These are phyloP conservation scores for Acanthamoeba triangularis DNA, from an alignment of 208 protist genomes.

Conservation along the genomic window DNA sequence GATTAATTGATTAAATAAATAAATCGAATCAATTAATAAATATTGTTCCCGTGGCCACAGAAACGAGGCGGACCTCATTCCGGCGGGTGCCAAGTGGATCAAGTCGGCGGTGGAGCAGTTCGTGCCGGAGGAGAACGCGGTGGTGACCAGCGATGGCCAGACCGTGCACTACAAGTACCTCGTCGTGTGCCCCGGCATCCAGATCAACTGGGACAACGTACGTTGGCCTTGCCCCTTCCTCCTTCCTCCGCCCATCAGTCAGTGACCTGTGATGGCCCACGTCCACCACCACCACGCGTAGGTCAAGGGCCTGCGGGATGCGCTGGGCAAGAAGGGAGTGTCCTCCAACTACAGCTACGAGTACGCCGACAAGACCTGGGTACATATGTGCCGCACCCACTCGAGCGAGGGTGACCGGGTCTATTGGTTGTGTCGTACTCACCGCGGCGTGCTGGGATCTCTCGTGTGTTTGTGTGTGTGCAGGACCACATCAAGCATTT, in stretches of 20 bases:
- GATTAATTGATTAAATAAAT: neutral
- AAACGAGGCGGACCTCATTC: slow-evolving; percentile 79
- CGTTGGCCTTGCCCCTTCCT: neutral
- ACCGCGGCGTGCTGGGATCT: neutral
- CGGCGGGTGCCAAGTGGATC: slow-evolving; percentile 75
- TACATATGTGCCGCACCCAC: too few relatives aligned
- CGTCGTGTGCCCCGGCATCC: slow-evolving; percentile 84
- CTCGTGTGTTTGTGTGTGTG: too few relatives aligned
- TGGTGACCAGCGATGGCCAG: slow-evolving; percentile 79
- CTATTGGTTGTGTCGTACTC: neutral
- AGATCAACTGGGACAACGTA: slow-evolving; percentile 83
- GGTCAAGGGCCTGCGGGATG: slow-evolving; percentile 83
- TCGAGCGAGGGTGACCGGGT: too few relatives aligned
- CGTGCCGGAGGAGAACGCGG: slow-evolving; percentile 78
- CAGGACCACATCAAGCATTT: slow-evolving; percentile 77
- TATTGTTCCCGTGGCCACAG: neutral
- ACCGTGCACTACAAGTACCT: slow-evolving; percentile 85
- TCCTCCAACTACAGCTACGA: slow-evolving; percentile 85
- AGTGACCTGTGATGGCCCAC: neutral
- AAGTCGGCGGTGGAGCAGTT: slow-evolving; percentile 65
- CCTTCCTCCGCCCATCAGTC: too few relatives aligned
- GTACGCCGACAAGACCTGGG: slow-evolving; percentile 82
- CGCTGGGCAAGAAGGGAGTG: slow-evolving; percentile 84
- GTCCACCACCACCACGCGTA: neutral
- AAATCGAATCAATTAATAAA: too few relatives aligned